A percentile compares a stretch with the other conserved stretches of the same genome.
These are phyloP conservation scores for Metschnikowia aberdeeniae DNA, from an alignment of 805 yeast genomes.

Conservation along the genomic window DNA sequence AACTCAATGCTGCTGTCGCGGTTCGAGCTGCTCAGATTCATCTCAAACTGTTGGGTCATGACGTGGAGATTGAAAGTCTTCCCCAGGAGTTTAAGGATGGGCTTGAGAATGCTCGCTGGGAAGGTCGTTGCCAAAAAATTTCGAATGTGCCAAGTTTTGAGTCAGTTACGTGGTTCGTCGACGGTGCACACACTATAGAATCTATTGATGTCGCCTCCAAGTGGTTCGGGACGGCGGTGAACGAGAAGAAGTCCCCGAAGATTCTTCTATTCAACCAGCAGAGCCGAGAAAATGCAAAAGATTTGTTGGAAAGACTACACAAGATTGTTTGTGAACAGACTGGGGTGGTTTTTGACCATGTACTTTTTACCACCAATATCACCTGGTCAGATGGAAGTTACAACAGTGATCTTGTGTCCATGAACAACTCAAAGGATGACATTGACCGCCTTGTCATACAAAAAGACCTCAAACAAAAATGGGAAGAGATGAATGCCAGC, in stretches of 20 bases:
- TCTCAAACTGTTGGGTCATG: constrained; percentile 46
- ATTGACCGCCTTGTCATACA: constrained; percentile 83
- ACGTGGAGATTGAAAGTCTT: constrained; percentile 24
- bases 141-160: constrained; percentile 37
- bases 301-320: constrained; percentile 54
- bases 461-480: constrained; percentile 62
- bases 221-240: constrained; percentile 56
- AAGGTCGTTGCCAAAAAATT: constrained; percentile 89
- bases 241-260: constrained; percentile 21
- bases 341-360: constrained; percentile 60
- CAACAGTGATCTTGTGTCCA: constrained; percentile 76
- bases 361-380: constrained; percentile 82
- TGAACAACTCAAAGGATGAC: constrained; percentile 74
- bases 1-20: constrained; percentile 83
- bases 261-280: constrained; percentile 90
- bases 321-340: constrained; percentile 34
- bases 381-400: constrained; percentile 85
- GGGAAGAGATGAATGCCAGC: constrained; percentile 50
- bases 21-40: constrained; percentile 63
- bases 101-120: constrained; percentile 71
- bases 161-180: constrained; percentile 72
- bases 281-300: constrained; percentile 72
- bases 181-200: constrained; percentile 95
- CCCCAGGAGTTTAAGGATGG: constrained; percentile 57
- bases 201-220: constrained; percentile 75